phyloP scores from a whole-genome alignment of 1,284 basidiomycete species.

The Ceratobasidium sp. region DNA sequence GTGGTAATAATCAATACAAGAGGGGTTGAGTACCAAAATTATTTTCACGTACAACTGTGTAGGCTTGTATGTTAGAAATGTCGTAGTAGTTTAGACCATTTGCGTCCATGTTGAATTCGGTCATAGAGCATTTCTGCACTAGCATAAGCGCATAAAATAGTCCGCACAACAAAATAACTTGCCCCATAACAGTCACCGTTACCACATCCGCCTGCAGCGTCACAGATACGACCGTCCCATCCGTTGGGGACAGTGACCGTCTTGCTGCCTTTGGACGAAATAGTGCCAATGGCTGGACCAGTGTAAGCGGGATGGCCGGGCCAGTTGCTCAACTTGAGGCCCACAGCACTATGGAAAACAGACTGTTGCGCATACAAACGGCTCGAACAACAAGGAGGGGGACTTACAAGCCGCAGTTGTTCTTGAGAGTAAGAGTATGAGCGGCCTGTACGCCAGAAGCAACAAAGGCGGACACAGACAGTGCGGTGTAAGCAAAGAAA shows the following conservation, averaged over 20 bases:
- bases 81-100: constrained; percentile 34
- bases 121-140: constrained; percentile 18
- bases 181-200: constrained; percentile 16
- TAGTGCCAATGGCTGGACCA: neutral
- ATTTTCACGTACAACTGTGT: constrained; percentile 27
- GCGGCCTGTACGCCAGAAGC: neutral
- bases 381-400: neutral
- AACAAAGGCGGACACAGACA: neutral
- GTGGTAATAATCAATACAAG: neutral
- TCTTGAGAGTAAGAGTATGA: constrained; percentile 4
- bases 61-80: constrained; percentile 38
- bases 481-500: neutral
- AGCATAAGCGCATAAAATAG: too few species aligned
- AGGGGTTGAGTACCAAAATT: neutral
- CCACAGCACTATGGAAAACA: neutral
- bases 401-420: constrained; percentile 19
- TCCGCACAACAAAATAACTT: neutral
- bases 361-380: neutral
- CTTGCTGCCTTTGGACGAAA: neutral
- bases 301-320: constrained; percentile 2
- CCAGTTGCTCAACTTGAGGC: neutral
- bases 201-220: neutral
- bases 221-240: constrained; percentile 26
- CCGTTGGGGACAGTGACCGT: neutral
- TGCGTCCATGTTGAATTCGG: constrained; percentile 38